Conservation (phyloP, 345 rosid species). For the Corchorus olitorius region DNA sequence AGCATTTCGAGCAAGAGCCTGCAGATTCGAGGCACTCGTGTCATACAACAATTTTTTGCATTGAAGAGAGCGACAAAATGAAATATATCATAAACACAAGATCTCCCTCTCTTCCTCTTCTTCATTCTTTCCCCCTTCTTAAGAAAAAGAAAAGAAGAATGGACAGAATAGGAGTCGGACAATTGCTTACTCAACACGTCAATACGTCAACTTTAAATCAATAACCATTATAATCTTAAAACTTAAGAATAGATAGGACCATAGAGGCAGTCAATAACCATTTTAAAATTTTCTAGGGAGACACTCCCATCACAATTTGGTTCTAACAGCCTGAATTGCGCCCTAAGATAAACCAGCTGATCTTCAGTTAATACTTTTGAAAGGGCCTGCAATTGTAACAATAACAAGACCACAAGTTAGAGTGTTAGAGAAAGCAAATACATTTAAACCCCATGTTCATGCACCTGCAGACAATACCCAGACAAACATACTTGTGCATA, state of each 20-base stretch:
- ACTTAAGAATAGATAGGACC: constrained; percentile 7
- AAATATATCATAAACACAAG: background rate
- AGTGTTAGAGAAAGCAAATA: background rate
- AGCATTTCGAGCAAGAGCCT: constrained; percentile 60
- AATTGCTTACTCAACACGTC: background rate
- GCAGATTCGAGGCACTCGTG: constrained; percentile 18
- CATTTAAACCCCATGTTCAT: too few relatives aligned
- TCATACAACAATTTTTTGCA: background rate
- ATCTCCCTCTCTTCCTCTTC: too few relatives aligned
- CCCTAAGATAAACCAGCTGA: constrained; percentile 74
- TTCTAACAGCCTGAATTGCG: constrained; percentile 65
- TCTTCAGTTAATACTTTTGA: constrained; percentile 76
- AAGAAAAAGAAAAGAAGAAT: background rate
- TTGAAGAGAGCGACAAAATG: background rate
- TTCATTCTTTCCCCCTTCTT: too few relatives aligned
- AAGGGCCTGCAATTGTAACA: constrained; percentile 52
- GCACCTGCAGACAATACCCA: too few relatives aligned
- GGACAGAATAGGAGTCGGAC: background rate
- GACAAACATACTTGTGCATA: too few relatives aligned
- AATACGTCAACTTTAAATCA: constrained; percentile 10
- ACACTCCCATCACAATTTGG: constrained; percentile 74
- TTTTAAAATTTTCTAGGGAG: constrained; percentile 69
- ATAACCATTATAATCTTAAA: constrained; percentile 7
- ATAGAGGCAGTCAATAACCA: constrained; percentile 42
- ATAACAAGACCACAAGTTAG: constrained; percentile 3